Evolutionary conservation across 176 grass and related monocot genomes (phyloP), one percentile per base, ranked within the genome.

Genomic region (Aegilops umbellulata): DNA sequence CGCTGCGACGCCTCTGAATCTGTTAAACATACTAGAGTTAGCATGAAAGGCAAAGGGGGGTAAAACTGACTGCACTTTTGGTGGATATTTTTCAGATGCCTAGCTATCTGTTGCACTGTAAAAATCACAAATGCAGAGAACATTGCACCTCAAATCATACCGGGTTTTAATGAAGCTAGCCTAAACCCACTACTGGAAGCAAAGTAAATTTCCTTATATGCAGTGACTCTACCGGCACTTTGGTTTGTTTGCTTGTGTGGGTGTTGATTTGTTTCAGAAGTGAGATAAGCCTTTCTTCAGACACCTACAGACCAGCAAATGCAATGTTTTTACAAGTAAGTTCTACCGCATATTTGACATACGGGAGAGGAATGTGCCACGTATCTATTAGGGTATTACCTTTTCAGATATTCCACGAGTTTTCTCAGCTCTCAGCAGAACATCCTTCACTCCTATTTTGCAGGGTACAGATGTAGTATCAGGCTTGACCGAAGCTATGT

Each of bases 251-350:
- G 69, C 69, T 89, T 72, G 95, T 92, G 27, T 97, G 95, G 44
- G 46, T 91, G 76, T 91, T 97, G 65, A 97, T 94, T 83, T 97
- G 92, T 81, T 97, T 86, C 27, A 97, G 78, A 65, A 97, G 86
- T 68, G 92, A 84, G 72, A 97, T 94, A 34, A 97, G 92, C 74
- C 67, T 94, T 85, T 94, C 95, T 82, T 97, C 95, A 80, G 92
- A 91, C 62, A 97, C 90, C 92, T 97, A 69, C 17, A 85, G 79
- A 76, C 58, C 74, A 74, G 65, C 65, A 75, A 69, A 78, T 9
- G 23, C 0, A 29, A 46, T 42, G 10, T 42, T 42, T 0, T 42
- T 75, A 75, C 15, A 75, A 49, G 23, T 3, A 51, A 75, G 42
- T 75, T 51, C 24, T 29, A 15, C 15, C 24, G 44, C 29, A 19